phyloP scores from a whole-genome alignment of 768 basidiomycete genomes.

The Phylloporus rhodoxanthus region DNA sequence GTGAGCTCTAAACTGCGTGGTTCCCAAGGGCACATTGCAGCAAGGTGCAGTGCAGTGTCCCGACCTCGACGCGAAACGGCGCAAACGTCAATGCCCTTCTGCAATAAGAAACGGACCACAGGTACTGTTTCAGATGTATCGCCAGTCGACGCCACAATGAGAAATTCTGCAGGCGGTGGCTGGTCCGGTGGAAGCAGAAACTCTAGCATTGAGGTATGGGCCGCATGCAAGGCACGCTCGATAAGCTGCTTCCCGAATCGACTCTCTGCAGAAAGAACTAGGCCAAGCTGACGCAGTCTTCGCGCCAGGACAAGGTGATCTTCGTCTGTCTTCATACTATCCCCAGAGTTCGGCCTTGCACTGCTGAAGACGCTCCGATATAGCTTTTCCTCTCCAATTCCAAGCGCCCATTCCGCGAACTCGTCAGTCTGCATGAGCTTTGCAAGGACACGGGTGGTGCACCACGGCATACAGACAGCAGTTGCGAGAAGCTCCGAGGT shows the following conservation, averaged over 20 bases:
- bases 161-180: background rate
- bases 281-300: background rate
- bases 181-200: background rate
- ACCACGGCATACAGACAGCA: slow-evolving; percentile 4
- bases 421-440: background rate
- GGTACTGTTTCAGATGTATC: background rate
- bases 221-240: background rate
- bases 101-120: slow-evolving; percentile 3
- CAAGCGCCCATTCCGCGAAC: background rate
- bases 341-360: background rate
- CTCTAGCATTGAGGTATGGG: background rate
- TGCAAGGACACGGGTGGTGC: background rate
- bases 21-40: background rate
- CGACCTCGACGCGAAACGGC: background rate
- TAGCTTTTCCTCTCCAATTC: background rate
- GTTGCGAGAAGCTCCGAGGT: background rate
- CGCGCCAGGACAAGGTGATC: background rate
- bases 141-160: background rate
- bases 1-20: background rate
- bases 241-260: background rate
- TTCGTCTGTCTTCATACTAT: background rate
- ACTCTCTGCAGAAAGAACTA: background rate
- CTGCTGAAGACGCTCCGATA: background rate
- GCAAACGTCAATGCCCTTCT: background rate
- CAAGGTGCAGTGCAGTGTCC: background rate